Evolutionary conservation across 805 yeast genomes (phyloP).

Genomic region (Wickerhamomyces alni): DNA sequence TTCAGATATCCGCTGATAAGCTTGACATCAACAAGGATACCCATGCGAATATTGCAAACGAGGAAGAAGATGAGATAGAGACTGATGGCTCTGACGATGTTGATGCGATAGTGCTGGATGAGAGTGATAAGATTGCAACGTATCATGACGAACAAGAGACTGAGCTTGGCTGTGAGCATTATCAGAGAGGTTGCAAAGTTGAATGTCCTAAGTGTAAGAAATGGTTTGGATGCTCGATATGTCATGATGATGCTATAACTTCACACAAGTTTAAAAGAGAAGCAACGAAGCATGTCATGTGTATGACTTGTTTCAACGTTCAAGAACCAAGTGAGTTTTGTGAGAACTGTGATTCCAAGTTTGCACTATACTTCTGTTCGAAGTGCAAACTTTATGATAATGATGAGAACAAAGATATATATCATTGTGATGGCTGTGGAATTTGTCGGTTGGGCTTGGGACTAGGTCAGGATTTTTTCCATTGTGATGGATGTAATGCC

Average conservation of each 20-base stretch:
- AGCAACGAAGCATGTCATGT: constrained; percentile 62
- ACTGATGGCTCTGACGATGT: constrained; percentile 11
- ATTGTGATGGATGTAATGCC: constrained; percentile 84
- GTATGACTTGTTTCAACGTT: constrained; percentile 74
- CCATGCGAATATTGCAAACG: too few species aligned
- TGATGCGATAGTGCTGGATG: constrained; percentile 27
- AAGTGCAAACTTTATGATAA: constrained; percentile 80
- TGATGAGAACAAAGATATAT: constrained; percentile 72
- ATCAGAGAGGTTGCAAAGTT: constrained; percentile 74
- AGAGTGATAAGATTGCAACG: constrained; percentile 41
- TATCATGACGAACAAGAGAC: constrained; percentile 38
- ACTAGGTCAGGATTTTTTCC: constrained; percentile 82
- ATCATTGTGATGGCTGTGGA: constrained; percentile 91
- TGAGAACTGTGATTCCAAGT: constrained; percentile 53
- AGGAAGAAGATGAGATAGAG: constrained; percentile 3
- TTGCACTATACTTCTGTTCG: constrained; percentile 74
- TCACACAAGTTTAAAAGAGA: constrained; percentile 55
- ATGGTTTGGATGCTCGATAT: constrained; percentile 80
- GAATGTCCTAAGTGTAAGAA: constrained; percentile 70
- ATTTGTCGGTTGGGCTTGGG: constrained; percentile 90
- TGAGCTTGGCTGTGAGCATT: constrained; percentile 74
- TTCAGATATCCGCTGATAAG: constrained; percentile 18
- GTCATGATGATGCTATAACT: constrained; percentile 62
- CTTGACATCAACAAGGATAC: neutral
- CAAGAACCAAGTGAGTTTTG: constrained; percentile 73